phyloP scores from a whole-genome alignment of 768 basidiomycete species.

The Mycena kentingensis region DNA sequence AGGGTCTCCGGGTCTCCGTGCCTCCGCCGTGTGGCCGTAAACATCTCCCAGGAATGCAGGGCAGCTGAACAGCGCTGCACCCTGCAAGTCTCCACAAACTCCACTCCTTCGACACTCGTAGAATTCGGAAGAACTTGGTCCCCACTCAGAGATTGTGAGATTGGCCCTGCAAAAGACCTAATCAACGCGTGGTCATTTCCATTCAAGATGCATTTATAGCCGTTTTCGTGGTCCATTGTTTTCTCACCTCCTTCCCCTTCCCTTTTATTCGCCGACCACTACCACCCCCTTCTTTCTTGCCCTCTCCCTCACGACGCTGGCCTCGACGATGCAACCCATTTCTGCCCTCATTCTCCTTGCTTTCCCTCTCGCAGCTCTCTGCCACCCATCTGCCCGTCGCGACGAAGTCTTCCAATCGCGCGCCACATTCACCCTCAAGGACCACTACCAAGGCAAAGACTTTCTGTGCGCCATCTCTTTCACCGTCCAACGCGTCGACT shows the following conservation, averaged over 20 bases:
- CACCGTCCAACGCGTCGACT: not conserved
- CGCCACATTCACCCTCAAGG: slow-evolving; percentile 19
- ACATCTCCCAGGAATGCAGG: too few species aligned
- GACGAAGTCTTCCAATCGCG: slow-evolving; percentile 1
- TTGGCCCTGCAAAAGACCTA: too few species aligned
- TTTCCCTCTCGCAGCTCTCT: slow-evolving; percentile 13
- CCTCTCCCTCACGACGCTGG: not conserved
- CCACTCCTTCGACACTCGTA: not conserved
- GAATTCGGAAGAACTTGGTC: not conserved
- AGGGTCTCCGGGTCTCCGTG: too few species aligned
- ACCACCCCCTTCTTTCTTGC: not conserved
- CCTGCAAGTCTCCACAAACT: not conserved
- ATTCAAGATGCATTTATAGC: not conserved
- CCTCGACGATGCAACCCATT: slow-evolving; percentile 15
- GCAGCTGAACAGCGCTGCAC: too few species aligned
- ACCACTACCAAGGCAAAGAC: slow-evolving; percentile 42
- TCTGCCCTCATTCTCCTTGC: slow-evolving; percentile 14
- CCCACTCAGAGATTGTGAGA: not conserved
- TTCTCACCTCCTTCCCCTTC: slow-evolving; percentile 15
- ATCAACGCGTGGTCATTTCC: not conserved
- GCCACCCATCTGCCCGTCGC: slow-evolving; percentile 12
- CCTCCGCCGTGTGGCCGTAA: too few species aligned
- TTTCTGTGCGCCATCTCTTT: slow-evolving; percentile 45
- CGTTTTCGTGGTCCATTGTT: slow-evolving; percentile 12
- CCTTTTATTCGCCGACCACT: slow-evolving; percentile 13